Evolutionary conservation across 2,329 filamentous ascomycete genomes (phyloP).

Genomic region (Raffaelea arxii): DNA sequence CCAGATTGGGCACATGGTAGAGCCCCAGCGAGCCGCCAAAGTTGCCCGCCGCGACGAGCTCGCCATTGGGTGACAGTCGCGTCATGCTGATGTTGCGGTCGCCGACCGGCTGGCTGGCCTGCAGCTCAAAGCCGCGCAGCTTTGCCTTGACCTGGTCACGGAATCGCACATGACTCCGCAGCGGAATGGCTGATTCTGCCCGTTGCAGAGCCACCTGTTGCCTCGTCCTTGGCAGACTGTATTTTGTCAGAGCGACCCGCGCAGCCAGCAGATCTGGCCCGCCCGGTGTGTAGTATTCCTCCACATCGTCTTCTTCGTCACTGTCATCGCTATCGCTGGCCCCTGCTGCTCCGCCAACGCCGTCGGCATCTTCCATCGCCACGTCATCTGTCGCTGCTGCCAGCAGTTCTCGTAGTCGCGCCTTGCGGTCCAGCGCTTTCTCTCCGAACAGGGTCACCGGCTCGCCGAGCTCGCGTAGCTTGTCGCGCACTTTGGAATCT

Average conservation of each 20-base stretch:
- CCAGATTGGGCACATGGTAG: constrained; percentile 71
- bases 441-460: constrained; percentile 94
- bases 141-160: constrained; percentile 81
- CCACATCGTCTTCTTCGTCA: constrained; percentile 64
- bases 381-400: constrained; percentile 8
- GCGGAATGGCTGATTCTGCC: constrained; percentile 69
- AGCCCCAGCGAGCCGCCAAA: constrained; percentile 88
- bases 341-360: constrained; percentile 24
- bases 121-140: constrained; percentile 75
- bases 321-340: constrained; percentile 32
- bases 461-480: constrained; percentile 78
- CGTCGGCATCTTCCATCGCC: constrained; percentile 38
- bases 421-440: constrained; percentile 73
- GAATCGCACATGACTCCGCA: constrained; percentile 87
- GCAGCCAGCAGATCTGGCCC: constrained; percentile 64
- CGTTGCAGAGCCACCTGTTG: constrained; percentile 68
- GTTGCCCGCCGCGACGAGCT: constrained; percentile 79
- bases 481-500: constrained; percentile 73
- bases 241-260: constrained; percentile 69
- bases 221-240: constrained; percentile 74
- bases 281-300: constrained; percentile 92
- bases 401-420: constrained; percentile 74
- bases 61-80: constrained; percentile 76
- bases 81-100: constrained; percentile 88
- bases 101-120: constrained; percentile 85